These are phyloP conservation scores for Malus hybrid DNA, from an alignment of 331 rosid species.

Conservation along the genomic window DNA sequence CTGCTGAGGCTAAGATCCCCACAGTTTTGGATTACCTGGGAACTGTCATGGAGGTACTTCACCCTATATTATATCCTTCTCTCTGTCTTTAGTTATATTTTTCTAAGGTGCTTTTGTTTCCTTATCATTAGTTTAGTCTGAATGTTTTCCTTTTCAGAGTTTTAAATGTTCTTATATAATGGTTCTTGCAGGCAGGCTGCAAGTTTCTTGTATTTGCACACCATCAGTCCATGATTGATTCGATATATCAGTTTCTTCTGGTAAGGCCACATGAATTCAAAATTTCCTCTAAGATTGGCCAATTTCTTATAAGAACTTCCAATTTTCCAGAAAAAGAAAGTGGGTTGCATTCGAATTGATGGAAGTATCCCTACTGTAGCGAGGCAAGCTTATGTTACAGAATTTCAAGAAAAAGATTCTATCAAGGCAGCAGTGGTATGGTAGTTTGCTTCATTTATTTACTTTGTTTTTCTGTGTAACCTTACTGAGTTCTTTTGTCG, in stretches of 20 bases:
- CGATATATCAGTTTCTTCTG: constrained; percentile 74
- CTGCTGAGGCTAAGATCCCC: constrained; percentile 94
- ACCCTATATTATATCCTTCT: not conserved
- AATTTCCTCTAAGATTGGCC: constrained; percentile 19
- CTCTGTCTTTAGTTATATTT: not conserved
- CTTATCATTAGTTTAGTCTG: not conserved
- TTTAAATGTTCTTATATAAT: constrained; percentile 10
- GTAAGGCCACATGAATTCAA: constrained; percentile 45
- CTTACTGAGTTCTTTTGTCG: not conserved
- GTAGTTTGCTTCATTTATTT: constrained; percentile 10
- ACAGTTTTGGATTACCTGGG: constrained; percentile 84
- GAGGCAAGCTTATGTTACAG: constrained; percentile 75
- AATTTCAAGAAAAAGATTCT: constrained; percentile 84
- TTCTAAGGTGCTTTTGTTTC: not conserved
- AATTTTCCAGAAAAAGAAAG: constrained; percentile 74
- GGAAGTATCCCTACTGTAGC: constrained; percentile 66
- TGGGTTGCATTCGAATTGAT: constrained; percentile 88
- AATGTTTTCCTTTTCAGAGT: not conserved
- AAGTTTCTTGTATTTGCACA: constrained; percentile 95
- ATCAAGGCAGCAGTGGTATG: constrained; percentile 90
- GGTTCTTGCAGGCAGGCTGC: constrained; percentile 78
- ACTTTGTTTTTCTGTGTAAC: constrained; percentile 10
- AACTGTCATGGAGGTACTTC: constrained; percentile 81
- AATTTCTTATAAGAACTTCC: constrained; percentile 18
- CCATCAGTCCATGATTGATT: constrained; percentile 82